Evolutionary conservation across 768 basidiomycete species (phyloP), one percentile per base, ranked within the genome.

Genomic region (Suillus plorans): DNA sequence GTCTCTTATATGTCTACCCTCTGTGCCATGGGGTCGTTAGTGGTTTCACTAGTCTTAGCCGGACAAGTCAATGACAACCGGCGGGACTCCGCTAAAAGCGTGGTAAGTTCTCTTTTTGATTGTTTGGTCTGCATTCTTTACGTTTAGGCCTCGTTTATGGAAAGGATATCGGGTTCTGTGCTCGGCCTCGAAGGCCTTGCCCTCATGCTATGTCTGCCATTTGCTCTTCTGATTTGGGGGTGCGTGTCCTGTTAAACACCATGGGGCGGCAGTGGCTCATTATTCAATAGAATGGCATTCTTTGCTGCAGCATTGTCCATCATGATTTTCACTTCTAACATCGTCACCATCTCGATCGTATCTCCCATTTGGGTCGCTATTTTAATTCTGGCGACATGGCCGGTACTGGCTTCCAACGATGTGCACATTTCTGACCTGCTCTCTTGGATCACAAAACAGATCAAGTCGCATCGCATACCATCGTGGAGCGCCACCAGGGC

Each of bases 151-250:
- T 12, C 45, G 1, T 66, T 64, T 57, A 60, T 66, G 65, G 13
- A 5, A 18, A 9, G 31, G 8, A 66, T 66, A 57, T 52, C 65
- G 7, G 28, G n/a, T 6, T 52, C 65, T 34, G 55, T 49, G 41
- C 39, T 64, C 9, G 45, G 63, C 5, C 44, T 63, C 31, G 75
- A 78, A 59, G 64, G 68, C 0, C 63, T 78, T n/a, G 72, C 77
- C 1, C 73, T 78, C 20, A 67, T 76, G 59, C 77, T 73, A 57
- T 76, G 73, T 63, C 66, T 78, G 10, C 77, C 77, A 2, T 76
- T 72, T 58, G 77, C 70, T 28, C 66, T 76, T 14, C 67, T 77
- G 42, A 71, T 78, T 67, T 77, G 73, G 69, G 65, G 63, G 65
- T 66, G 16, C n/a, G 65, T 47, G 14, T 14, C 55, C 7, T 8